phyloP scores from a whole-genome alignment of 345 rosid species.

The Acer saccharum region DNA sequence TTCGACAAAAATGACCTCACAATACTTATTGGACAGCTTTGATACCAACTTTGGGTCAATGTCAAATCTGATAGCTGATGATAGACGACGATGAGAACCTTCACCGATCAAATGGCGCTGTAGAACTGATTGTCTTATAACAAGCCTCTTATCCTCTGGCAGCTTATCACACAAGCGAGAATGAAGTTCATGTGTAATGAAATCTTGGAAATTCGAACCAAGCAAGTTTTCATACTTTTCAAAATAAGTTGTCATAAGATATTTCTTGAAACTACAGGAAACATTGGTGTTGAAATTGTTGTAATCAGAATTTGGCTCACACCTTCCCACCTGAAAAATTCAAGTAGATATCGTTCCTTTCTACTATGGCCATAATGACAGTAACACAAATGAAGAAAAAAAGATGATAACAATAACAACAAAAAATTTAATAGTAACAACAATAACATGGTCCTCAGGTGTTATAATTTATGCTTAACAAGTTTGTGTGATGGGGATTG shows the following conservation, averaged over 20 bases:
- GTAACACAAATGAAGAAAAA: too few species aligned
- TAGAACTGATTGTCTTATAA: constrained; percentile 34
- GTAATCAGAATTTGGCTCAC: neutral
- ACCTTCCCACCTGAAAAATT: constrained; percentile 34
- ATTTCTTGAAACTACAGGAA: constrained; percentile 32
- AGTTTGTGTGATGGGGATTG: too few species aligned
- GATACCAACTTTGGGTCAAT: constrained; percentile 24
- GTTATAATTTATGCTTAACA: too few species aligned
- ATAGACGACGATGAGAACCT: constrained; percentile 84
- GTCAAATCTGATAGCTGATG: constrained; percentile 51
- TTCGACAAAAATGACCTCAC: constrained; percentile 58
- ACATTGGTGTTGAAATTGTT: neutral
- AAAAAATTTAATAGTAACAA: too few species aligned
- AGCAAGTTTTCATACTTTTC: constrained; percentile 39
- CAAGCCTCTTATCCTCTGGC: constrained; percentile 23
- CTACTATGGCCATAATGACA: too few species aligned
- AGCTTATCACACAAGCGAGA: constrained; percentile 31
- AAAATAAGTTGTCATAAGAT: constrained; percentile 62
- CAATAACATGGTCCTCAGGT: too few species aligned
- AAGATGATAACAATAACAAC: too few species aligned
- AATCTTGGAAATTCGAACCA: constrained; percentile 51
- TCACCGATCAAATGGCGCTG: constrained; percentile 62
- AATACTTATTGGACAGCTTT: constrained; percentile 26
- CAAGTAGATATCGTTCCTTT: neutral
- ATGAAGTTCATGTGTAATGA: constrained; percentile 32